phyloP scores from a whole-genome alignment of 331 rosid species.

The Cydonia oblonga region DNA sequence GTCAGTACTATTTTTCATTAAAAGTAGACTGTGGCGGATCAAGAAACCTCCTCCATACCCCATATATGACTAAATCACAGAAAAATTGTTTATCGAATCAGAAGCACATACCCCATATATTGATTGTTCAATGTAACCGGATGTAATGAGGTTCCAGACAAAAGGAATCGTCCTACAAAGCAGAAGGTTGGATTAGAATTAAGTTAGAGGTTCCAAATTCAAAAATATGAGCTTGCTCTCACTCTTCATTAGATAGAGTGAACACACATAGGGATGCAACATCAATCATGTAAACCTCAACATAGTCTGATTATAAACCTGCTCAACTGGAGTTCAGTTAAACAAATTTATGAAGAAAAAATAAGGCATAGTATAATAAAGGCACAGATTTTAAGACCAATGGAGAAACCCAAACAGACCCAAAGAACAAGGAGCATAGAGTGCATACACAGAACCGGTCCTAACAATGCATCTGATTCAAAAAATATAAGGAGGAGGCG shows the following conservation, averaged over 20 bases:
- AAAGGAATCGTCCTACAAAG: slow-evolving; percentile 84
- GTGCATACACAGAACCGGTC: neutral
- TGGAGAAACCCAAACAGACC: neutral
- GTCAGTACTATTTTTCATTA: neutral
- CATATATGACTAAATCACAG: neutral
- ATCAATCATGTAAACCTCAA: neutral
- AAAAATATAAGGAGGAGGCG: too few species aligned
- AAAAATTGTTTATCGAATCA: neutral
- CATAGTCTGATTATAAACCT: neutral
- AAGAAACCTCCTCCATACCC: neutral
- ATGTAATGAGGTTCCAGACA: slow-evolving; percentile 80
- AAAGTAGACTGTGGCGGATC: neutral
- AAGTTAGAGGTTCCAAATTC: slow-evolving; percentile 4
- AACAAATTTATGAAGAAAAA: neutral
- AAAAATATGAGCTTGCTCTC: neutral
- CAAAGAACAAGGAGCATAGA: neutral
- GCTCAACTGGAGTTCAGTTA: neutral
- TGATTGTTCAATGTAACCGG: slow-evolving; percentile 76
- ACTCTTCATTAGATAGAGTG: neutral
- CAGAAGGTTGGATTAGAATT: neutral
- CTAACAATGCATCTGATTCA: neutral
- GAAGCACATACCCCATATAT: slow-evolving; percentile 53
- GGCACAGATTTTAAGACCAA: neutral
- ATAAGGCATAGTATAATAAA: neutral
- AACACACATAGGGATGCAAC: neutral